A percentile compares a stretch with the other conserved stretches of the same genome.
Conservation (phyloP, 129 eudicot genomes). For the Artemisia argyi region DNA sequence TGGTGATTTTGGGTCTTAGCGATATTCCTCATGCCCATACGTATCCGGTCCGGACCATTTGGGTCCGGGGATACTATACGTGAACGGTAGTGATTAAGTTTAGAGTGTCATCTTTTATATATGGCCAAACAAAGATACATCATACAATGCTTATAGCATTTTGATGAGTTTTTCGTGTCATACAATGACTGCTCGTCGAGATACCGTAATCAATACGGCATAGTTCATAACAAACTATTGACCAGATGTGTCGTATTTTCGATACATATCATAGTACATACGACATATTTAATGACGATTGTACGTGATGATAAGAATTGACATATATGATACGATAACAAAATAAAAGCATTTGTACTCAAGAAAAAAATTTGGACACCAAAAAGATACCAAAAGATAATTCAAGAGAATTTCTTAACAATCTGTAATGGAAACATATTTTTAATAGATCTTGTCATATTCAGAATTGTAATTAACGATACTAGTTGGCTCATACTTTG, state of each 20-base stretch:
- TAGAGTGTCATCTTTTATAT: no score
- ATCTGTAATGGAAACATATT: background rate
- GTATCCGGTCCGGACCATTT: no score
- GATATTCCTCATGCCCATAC: no score
- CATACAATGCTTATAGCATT: no score
- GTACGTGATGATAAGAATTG: background rate
- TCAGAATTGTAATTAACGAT: background rate
- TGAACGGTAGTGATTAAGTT: no score
- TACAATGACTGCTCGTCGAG: no score
- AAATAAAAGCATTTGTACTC: background rate
- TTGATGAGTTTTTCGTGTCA: no score
- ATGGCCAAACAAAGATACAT: background rate
- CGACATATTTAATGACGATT: background rate
- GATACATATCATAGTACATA: background rate
- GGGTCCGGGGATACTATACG: no score
- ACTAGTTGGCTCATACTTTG: no score
- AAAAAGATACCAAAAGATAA: background rate
- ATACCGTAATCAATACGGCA: background rate
- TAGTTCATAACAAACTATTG: constrained; percentile 6
- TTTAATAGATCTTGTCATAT: background rate
- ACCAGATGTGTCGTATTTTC: background rate
- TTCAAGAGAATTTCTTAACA: background rate
- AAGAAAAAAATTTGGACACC: background rate
- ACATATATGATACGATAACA: background rate
- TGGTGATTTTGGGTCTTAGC: no score